Conservation (phyloP, 345 rosid species). For the Bruguiera sexangula region DNA sequence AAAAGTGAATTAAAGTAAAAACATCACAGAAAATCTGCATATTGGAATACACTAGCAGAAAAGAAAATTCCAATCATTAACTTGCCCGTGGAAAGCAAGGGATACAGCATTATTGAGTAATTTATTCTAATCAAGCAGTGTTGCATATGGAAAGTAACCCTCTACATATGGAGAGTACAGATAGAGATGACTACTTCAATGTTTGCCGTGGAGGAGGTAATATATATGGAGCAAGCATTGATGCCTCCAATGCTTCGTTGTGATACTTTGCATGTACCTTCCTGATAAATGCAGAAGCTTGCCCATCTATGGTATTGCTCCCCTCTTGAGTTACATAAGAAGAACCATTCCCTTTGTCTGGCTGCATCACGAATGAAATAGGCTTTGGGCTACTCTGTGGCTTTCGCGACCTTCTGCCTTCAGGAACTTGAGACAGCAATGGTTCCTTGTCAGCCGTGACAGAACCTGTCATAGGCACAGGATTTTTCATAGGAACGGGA, state of each 20-base stretch:
- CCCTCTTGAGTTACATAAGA: constrained; percentile 11
- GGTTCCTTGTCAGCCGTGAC: constrained; percentile 12
- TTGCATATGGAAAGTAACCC: no score
- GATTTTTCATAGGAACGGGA: constrained; percentile 21
- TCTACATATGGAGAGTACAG: background rate
- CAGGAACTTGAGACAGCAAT: constrained; percentile 14
- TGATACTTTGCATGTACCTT: constrained; percentile 48
- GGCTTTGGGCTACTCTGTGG: constrained; percentile 24
- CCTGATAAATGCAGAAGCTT: constrained; percentile 37
- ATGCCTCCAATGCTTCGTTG: constrained; percentile 7
- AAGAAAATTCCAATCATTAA: no score
- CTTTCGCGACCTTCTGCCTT: constrained; percentile 28
- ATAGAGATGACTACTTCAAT: constrained; percentile 13
- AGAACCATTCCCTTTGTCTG: constrained; percentile 24
- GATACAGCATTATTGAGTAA: background rate
- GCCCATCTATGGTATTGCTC: constrained; percentile 24
- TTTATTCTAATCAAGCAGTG: no score
- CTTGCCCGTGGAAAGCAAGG: background rate
- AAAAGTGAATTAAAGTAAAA: no score
- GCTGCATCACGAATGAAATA: constrained; percentile 36
- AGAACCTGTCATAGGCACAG: constrained; percentile 7
- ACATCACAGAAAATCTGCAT: no score
- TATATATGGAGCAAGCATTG: constrained; percentile 15
- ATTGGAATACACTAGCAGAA: no score
- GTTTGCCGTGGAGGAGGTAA: constrained; percentile 36